Conservation (phyloP, 1,284 basidiomycete species). For the Ceratobasidium sp. region DNA sequence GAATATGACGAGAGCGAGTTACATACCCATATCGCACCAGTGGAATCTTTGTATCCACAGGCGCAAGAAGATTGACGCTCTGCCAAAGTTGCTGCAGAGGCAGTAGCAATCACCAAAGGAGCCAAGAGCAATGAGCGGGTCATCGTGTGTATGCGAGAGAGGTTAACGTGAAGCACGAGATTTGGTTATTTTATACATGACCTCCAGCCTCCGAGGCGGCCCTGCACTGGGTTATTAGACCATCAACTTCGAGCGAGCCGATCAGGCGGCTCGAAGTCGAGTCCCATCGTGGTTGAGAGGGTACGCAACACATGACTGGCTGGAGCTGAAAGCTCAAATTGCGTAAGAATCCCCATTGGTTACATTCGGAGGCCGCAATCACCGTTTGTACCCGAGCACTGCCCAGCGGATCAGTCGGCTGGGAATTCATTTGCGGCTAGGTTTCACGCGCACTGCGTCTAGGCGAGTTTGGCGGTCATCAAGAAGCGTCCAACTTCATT, state of each 20-base stretch:
- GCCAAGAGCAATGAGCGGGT: constrained; percentile 12
- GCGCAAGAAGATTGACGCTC: constrained; percentile 46
- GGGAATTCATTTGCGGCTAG: not conserved
- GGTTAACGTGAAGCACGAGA: no score
- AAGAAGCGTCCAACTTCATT: no score
- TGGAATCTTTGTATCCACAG: constrained; percentile 50
- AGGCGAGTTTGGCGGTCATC: no score
- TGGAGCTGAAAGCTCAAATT: not conserved
- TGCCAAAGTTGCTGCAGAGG: constrained; percentile 25
- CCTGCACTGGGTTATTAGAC: not conserved
- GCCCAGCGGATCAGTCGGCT: not conserved
- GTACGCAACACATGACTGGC: no score
- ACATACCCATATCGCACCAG: constrained; percentile 48
- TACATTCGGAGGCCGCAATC: not conserved
- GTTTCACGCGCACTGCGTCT: not conserved
- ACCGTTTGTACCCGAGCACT: not conserved
- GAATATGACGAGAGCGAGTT: not conserved
- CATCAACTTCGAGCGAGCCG: constrained; percentile 1
- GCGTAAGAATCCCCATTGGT: not conserved
- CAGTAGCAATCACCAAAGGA: constrained; percentile 1
- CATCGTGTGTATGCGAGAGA: constrained; percentile 43
- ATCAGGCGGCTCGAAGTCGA: not conserved
- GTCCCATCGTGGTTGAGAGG: no score
- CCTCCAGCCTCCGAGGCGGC: not conserved
- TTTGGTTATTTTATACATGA: not conserved